These are phyloP conservation scores for Craspedostauros australis DNA, from an alignment of 108 stramenopile species.

Conservation along the genomic window DNA sequence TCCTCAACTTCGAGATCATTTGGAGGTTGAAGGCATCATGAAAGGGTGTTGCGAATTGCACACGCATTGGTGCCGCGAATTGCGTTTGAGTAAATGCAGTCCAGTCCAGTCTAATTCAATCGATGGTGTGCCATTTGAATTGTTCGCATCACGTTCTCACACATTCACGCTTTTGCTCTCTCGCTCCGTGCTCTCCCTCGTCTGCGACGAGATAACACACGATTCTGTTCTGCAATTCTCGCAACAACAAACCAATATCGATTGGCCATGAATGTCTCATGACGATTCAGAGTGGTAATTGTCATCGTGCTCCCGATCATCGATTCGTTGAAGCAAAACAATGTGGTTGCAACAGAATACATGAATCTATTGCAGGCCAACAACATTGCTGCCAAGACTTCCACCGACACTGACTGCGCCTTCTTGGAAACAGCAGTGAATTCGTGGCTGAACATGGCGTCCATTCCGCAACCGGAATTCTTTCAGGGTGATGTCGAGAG, in stretches of 20 bases:
- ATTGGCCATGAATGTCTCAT: too few relatives aligned
- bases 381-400: slow-evolving; percentile 35
- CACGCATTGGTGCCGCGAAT: too few relatives aligned
- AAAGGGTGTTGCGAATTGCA: not conserved
- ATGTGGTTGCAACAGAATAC: slow-evolving; percentile 29
- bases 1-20: not conserved
- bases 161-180: too few relatives aligned
- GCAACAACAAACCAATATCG: too few relatives aligned
- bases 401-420: slow-evolving; percentile 39
- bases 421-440: slow-evolving; percentile 40
- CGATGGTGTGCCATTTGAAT: too few relatives aligned
- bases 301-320: slow-evolving; percentile 44
- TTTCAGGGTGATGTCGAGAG: not conserved
- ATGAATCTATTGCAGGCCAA: slow-evolving; percentile 55
- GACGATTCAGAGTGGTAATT: slow-evolving; percentile 19
- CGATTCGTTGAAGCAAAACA: slow-evolving; percentile 13
- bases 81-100: too few relatives aligned
- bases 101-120: too few relatives aligned
- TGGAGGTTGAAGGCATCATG: not conserved
- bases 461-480: slow-evolving; percentile 5
- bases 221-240: too few relatives aligned
- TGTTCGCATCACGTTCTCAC: too few relatives aligned
- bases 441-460: slow-evolving; percentile 37
- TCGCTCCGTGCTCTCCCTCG: too few relatives aligned
- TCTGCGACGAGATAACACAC: too few relatives aligned